Conservation (phyloP, 1,139 yeast genomes). For the Zygoascus sp. region DNA sequence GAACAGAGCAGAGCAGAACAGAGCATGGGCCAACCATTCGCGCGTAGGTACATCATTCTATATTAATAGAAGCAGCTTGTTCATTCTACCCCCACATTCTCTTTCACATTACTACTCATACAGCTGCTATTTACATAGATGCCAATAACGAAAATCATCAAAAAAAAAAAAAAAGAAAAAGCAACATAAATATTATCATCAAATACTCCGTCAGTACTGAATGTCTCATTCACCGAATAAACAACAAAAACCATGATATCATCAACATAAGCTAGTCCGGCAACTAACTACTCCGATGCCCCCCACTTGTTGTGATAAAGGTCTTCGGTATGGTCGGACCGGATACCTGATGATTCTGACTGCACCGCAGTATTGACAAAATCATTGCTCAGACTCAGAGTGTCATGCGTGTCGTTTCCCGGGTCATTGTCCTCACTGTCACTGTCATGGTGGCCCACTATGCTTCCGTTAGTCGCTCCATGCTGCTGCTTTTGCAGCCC, state of each 20-base stretch:
- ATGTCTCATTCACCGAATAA: neutral
- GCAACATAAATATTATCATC: neutral
- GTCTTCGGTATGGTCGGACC: neutral
- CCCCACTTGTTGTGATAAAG: conserved; percentile 1
- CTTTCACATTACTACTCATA: neutral
- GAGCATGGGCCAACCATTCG: too few relatives aligned
- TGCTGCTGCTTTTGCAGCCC: neutral
- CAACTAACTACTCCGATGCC: neutral
- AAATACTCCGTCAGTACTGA: neutral
- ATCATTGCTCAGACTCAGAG: conserved; percentile 1
- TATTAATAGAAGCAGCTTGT: too few relatives aligned
- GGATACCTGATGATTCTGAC: neutral
- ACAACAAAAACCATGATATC: neutral
- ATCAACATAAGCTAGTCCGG: neutral
- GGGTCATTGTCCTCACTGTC: neutral
- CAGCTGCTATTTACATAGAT: neutral
- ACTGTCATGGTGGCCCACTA: neutral
- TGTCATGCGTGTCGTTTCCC: neutral
- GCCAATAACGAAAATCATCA: too few relatives aligned
- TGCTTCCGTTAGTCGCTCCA: neutral
- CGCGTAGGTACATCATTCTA: too few relatives aligned
- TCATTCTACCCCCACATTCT: too few relatives aligned
- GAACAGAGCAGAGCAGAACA: too few relatives aligned
- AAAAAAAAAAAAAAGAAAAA: neutral
- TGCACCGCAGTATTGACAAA: neutral